Evolutionary conservation across 2,329 filamentous ascomycete species (phyloP).

Genomic region (Colletotrichum simmondsii): DNA sequence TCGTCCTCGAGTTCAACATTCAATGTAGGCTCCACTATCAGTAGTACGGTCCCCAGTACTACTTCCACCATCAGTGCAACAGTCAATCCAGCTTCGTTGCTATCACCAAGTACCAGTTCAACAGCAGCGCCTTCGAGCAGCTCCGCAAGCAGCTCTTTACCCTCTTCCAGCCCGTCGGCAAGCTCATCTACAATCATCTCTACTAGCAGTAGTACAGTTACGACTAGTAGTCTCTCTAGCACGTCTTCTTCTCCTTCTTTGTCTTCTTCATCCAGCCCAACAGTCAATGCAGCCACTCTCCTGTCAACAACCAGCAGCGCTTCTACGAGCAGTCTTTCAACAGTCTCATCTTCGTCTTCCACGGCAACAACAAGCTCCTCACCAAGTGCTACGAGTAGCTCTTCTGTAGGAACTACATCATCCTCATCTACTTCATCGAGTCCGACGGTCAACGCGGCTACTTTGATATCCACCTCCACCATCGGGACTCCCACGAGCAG

Average conservation of each 20-base stretch:
- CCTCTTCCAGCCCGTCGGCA: too few relatives aligned
- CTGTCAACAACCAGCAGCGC: background rate
- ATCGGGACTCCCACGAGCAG: background rate
- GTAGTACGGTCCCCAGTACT: too few relatives aligned
- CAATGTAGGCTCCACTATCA: too few relatives aligned
- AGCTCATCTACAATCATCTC: too few relatives aligned
- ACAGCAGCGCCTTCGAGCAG: background rate
- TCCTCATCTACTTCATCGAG: background rate
- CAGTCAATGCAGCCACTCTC: background rate
- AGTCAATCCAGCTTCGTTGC: too few relatives aligned
- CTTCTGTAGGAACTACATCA: background rate
- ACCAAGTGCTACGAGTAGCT: background rate
- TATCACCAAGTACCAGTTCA: too few relatives aligned
- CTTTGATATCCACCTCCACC: background rate
- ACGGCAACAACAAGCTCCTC: background rate
- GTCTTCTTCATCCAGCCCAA: background rate
- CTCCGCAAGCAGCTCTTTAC: background rate
- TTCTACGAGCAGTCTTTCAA: background rate
- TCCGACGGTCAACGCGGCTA: background rate
- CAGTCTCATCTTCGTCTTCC: background rate
- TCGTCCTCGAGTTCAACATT: too few relatives aligned
- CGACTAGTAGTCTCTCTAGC: too few relatives aligned
- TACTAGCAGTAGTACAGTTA: too few relatives aligned
- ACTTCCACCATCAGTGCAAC: too few relatives aligned
- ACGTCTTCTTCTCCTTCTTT: too few relatives aligned